These are phyloP conservation scores for Aspergillus bertholletiae DNA, from an alignment of 495 filamentous ascomycete species.

Conservation along the genomic window DNA sequence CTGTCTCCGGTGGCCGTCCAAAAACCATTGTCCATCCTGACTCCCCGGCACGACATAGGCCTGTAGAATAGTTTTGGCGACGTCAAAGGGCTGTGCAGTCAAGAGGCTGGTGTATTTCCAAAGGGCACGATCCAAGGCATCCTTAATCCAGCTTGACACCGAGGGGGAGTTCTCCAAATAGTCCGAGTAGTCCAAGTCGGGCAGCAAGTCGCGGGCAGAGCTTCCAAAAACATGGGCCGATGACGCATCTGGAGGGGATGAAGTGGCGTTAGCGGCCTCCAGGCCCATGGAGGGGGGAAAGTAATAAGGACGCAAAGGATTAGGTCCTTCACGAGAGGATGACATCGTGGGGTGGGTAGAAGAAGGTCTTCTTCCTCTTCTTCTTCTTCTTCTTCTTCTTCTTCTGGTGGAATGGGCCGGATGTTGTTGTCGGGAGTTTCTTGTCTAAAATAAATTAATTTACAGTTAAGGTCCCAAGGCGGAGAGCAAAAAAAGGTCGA, in stretches of 20 bases:
- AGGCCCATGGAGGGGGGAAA: slow-evolving; percentile 76
- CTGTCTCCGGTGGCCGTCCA: slow-evolving; percentile 22
- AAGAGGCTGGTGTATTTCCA: slow-evolving; percentile 83
- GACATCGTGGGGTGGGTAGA: slow-evolving; percentile 24
- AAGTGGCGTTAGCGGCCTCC: slow-evolving; percentile 22
- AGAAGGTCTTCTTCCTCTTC: not conserved
- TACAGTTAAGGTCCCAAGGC: too few species aligned
- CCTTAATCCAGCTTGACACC: slow-evolving; percentile 64
- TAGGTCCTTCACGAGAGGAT: slow-evolving; percentile 59
- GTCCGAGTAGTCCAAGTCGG: slow-evolving; percentile 84
- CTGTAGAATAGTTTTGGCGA: slow-evolving; percentile 90
- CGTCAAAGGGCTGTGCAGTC: slow-evolving; percentile 93
- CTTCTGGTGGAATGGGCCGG: not conserved
- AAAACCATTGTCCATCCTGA: slow-evolving; percentile 26
- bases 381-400: not conserved
- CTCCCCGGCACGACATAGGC: slow-evolving; percentile 54
- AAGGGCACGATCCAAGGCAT: slow-evolving; percentile 71
- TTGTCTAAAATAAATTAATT: too few species aligned
- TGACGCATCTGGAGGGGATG: slow-evolving; percentile 42
- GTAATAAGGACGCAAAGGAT: slow-evolving; percentile 94
- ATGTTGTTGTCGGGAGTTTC: not conserved
- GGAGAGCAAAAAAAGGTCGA: too few species aligned
- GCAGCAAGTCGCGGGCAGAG: slow-evolving; percentile 78
- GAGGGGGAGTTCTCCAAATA: slow-evolving; percentile 79
- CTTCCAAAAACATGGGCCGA: slow-evolving; percentile 54